Base-by-base conservation (phyloP, 805 yeast genomes). In the Starmerella sp. region DNA sequence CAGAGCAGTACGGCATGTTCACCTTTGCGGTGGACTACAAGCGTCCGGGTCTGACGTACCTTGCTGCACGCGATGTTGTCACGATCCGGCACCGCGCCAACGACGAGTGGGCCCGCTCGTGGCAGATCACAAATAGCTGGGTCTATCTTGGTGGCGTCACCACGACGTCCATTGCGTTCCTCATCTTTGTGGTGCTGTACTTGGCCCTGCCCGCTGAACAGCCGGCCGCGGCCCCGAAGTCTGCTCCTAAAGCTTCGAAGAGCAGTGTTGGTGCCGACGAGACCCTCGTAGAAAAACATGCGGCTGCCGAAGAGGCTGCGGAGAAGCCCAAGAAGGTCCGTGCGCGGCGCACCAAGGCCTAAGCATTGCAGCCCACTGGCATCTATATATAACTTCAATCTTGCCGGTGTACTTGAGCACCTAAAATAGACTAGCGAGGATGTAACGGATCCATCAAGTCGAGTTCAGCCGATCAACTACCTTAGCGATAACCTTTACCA, bases 1-100 rank as follows among this genome's bases (percentile, higher is more conserved):
- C 99, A 28, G 97, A 91, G 69, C 96, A 89, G 65, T 96, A 93
- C 70, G 99, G 99, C 55, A 85, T 93, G 78, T 93, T 89, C 73
- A 86, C 96, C 2, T 89, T 86, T 68, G 76, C 77, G 58, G 75
- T 85, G 47, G 84, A 85, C 63, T 90, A 90, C 73, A 78, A 78
- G 67, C 81, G 95, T 66, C 74, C 79, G 13, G 97, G 97, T 6
- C 75, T 76, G 63, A 75, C 86, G 29, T 89, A 75, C 69, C 67
- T 91, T 52, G 74, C 74, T 31, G 86, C 83, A 63, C 76, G 78
- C 58, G 76, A 77, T 53, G 81, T 84, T 17, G 87, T 88, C 53
- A 82, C 97, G 2, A 82, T 93, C 48, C 82, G 97, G 69, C 97
- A 93, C 69, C 77, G 86, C 65, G 97, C 97, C 57, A 91, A 90